Evolutionary conservation across 2,329 filamentous ascomycete species (phyloP), one percentile per base, ranked within the genome.

Genomic region (Epichloe sibirici): DNA sequence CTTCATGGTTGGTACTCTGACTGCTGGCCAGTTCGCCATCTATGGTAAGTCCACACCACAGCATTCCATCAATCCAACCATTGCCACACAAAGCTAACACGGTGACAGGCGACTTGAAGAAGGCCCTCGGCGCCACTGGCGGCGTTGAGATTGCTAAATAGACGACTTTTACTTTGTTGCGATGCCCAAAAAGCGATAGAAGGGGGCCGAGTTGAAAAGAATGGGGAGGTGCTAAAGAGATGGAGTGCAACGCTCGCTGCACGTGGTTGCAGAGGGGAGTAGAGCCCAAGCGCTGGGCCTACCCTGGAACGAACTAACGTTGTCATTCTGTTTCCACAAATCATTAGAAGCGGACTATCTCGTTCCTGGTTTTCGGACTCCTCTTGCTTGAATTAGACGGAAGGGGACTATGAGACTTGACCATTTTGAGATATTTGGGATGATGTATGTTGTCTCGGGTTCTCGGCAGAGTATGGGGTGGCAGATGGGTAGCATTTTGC

Each of bases 21-120:
- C 85, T 57, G 83, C 83, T 58, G 84, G 85, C 69, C 88, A 93
- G 74, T 93, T 93, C 72, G 87, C 86, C 65, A 95, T 95, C 71
- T 95, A 95, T 68, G 88, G 51, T 52, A 52, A 43, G 51, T 51
- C 15, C 9, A 5, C 15, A 39, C 15, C 28, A 38, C 8, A 48
- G 4, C 9, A 39, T 48, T 35, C 5, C 35, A 13, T 38, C 28
- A 9, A 12, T 21, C 21, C 8, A 40, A 40, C 15, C 7, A 35
- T 12, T 11, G 38, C 1, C 48, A 43, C 17, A 35, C 17, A 8
- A 35, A 25, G 39, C 48, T 49, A n/a, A 49, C n/a, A 23, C 4
- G 8, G 23, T 34, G 12, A 12, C 8, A 52, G 51, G 86, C 56
- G 76, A 79, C 62, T 74, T 86, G 62, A 87, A 87, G 76, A 81